Conservation (phyloP, 2,329 filamentous ascomycete species). For the Cladosporium halotolerans region DNA sequence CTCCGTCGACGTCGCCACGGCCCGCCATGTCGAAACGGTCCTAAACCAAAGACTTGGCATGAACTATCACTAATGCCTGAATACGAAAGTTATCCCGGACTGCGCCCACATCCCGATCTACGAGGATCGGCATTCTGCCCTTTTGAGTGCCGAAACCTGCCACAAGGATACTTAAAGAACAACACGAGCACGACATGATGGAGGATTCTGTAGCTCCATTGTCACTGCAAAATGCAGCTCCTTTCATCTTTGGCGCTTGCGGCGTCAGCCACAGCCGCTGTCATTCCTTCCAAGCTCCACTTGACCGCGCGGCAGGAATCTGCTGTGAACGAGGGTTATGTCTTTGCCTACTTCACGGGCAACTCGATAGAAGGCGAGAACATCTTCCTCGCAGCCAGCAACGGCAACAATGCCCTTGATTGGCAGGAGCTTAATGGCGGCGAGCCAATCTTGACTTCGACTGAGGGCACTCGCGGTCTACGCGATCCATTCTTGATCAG, state of each 20-base stretch:
- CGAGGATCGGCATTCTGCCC: too few species aligned
- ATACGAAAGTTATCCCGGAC: too few species aligned
- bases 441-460: slow-evolving; percentile 42
- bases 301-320: background rate
- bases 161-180: too few species aligned
- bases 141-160: too few species aligned
- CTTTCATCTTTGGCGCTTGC: background rate
- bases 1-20: too few species aligned
- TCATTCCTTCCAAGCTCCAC: background rate
- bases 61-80: too few species aligned
- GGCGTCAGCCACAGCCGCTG: background rate
- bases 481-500: slow-evolving; percentile 51
- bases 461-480: slow-evolving; percentile 44
- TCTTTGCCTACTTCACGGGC: slow-evolving; percentile 49
- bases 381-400: slow-evolving; percentile 47
- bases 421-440: slow-evolving; percentile 48
- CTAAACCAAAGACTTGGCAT: too few species aligned
- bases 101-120: too few species aligned
- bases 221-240: background rate
- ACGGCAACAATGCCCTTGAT: slow-evolving; percentile 47
- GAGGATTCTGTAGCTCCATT: background rate
- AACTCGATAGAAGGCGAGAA: slow-evolving; percentile 43
- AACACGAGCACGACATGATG: too few species aligned
- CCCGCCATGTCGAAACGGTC: too few species aligned
- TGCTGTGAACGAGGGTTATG: slow-evolving; percentile 35